Evolutionary conservation across 208 protist species (phyloP), one percentile per base, ranked within the genome.

Genomic region (Strigomonas galati): DNA sequence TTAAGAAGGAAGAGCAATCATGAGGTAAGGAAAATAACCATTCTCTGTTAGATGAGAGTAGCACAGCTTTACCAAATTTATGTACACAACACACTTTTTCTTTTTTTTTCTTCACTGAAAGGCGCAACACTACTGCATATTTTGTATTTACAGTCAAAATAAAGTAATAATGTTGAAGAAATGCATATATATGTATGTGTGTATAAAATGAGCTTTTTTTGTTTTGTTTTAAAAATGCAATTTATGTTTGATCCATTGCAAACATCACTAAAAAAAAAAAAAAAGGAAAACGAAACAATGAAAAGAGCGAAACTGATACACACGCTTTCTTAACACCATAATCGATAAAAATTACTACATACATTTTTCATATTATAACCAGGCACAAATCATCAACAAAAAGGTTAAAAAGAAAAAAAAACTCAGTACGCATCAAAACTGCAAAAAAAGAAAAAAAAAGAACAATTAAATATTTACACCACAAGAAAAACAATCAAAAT

Each of bases 401-500:
- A 30, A 54, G 4, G 26, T 19, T 31, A 31, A 35, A 65, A 23
- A 31, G 14, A 32, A 59, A 24, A 67, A 59, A 10, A 40, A 23
- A n/a, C 35, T 32, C 10, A 31, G 4, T n/a, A 43, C 55, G 56
- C 10, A 69, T 23, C 46, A 31, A 49, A 43, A 71, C 2, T 1
- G 27, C 37, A 19, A 37, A 51, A 68, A n/a, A 64, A 35, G 30
- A 62, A 48, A 60, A 23, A 4, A 40, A 30, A 58, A 14, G 53
- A 28, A 58, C 14, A 31, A 30, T 21, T 58, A 32, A 48, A 21
- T 4, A n/a, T 44, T 4, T 44, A 56, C 2, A 60, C 43, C n/a
- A 58, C 62, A 62, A 40, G 53, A 61, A 70, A 65, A 63, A 62
- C 23, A 43, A n/a, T 59, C 63, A n/a, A 23, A 62, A 5, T 54